phyloP scores from a whole-genome alignment of 1,284 basidiomycete genomes.

The Cystobasidium slooffiae region DNA sequence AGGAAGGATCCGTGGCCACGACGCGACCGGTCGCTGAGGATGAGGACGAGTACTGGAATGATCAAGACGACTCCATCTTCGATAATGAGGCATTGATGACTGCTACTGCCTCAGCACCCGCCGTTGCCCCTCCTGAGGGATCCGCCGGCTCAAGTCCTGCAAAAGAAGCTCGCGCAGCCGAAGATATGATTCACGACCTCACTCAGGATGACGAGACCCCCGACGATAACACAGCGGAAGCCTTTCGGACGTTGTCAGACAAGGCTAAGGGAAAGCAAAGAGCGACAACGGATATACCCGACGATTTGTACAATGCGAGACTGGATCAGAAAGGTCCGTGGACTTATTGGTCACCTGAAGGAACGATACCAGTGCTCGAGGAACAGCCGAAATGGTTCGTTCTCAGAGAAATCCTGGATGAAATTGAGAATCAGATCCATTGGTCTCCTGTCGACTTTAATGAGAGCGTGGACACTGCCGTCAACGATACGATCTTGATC shows the following conservation, averaged over 20 bases:
- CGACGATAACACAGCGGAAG: slow-evolving; percentile 48
- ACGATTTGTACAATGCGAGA: slow-evolving; percentile 7
- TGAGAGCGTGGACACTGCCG: slow-evolving; percentile 40
- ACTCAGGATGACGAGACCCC: slow-evolving; percentile 50
- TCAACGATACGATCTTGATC: slow-evolving; percentile 75
- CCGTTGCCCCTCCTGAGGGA: not conserved
- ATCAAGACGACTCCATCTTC: slow-evolving; percentile 41
- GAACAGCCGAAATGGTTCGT: slow-evolving; percentile 94
- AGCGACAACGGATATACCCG: slow-evolving; percentile 19
- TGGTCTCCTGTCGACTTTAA: slow-evolving; percentile 45
- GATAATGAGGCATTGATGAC: slow-evolving; percentile 24
- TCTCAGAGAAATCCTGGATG: slow-evolving; percentile 80
- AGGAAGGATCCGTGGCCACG: slow-evolving; percentile 28
- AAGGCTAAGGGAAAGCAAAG: slow-evolving; percentile 37
- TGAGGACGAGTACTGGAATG: slow-evolving; percentile 54
- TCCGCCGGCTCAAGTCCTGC: not conserved
- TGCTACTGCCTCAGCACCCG: slow-evolving; percentile 17
- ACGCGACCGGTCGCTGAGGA: slow-evolving; percentile 53
- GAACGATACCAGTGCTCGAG: slow-evolving; percentile 84
- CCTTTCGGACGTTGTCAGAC: slow-evolving; percentile 20
- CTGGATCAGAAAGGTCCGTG: slow-evolving; percentile 50
- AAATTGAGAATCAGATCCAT: slow-evolving; percentile 84
- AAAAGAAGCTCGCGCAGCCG: slow-evolving; percentile 11
- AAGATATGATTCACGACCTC: slow-evolving; percentile 14
- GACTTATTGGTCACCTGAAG: slow-evolving; percentile 66